Percentiles rank a stretch among this genome's conserved stretches.
Evolutionary conservation across 768 basidiomycete genomes (phyloP).

Genomic region (Pleurotus pulmonarius): DNA sequence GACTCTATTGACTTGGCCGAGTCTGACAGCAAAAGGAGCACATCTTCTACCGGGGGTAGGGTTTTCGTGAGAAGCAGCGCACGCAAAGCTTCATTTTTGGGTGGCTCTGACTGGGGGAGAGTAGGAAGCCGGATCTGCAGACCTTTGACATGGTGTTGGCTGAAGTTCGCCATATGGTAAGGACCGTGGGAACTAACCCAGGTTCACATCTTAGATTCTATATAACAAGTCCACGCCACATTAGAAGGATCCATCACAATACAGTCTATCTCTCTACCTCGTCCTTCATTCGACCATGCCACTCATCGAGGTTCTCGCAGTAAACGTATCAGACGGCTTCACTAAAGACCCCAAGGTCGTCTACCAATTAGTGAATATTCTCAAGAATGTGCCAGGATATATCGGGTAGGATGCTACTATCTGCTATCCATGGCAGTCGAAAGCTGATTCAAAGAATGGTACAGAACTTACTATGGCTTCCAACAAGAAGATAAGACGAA

Average conservation of each 20-base stretch:
- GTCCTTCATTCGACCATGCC: background rate
- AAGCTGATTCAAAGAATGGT: background rate
- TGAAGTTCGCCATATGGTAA: constrained; percentile 1
- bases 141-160: constrained; percentile 5
- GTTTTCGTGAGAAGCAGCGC: constrained; percentile 2
- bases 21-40: background rate
- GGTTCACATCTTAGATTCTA: no score
- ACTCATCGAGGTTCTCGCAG: background rate
- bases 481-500: background rate
- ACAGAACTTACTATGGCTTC: background rate
- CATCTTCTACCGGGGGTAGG: constrained; percentile 3
- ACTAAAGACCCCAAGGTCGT: background rate
- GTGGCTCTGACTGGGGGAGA: background rate
- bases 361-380: background rate
- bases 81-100: background rate
- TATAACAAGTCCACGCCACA: no score
- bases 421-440: no score
- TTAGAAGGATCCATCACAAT: no score
- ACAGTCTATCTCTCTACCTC: background rate
- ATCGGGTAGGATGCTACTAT: background rate
- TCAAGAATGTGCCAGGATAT: background rate
- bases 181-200: no score
- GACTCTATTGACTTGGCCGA: background rate
- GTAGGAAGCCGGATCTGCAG: constrained; percentile 1
- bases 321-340: background rate